Base-by-base conservation (phyloP, 495 filamentous ascomycete species). In the Bryoglossum gracile region DNA sequence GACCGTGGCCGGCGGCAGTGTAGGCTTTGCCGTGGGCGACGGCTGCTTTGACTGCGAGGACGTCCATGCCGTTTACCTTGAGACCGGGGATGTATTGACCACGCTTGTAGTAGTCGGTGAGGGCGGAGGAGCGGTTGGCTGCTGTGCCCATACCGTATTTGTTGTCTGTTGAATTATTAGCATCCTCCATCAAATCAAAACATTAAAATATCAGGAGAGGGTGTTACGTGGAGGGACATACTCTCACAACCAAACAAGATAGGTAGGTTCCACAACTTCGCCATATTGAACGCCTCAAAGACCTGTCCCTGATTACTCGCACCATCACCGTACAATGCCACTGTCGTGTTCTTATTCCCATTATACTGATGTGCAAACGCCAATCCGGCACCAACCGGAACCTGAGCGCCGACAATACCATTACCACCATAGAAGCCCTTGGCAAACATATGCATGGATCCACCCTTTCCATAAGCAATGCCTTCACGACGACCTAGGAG, bases 261-360 rank as follows among this genome's bases (percentile, higher is more conserved):
- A 33, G 92, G 92, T 17, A 98, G 70, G 48, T 92, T 91, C 92
- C 92, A 98, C 50, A 98, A 83, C 81, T 96, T 96, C 39, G 92
- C 92, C 92, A 98, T 98, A 82, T 98, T 98, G 80, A 95, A 98
- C 48, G 92, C 89, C 78, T 98, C 92, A 63, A 98, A 98, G 51
- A 98, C 94, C 70, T 98, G 92, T 57, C 92, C 92, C 77, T 98
- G 92, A 75, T 98, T 98, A 72, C 82, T 83, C 50, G 92, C 92
- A 73, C 92, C 92, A 60, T 98, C 92, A 76, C 91, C 92, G 67
- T 98, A 98, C 43, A 98, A 76, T 47, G 88, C 79, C 55, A 98
- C 77, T 47, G 86, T 87, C 41, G 86, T 87, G 65, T 86, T 89
- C 69, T 84, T 77, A 70, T 83, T 80, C 59, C 77, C 79, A 66